Conservation (phyloP, 371 early-diverging fungal genomes). For the Vairimorpha necatrix region DNA sequence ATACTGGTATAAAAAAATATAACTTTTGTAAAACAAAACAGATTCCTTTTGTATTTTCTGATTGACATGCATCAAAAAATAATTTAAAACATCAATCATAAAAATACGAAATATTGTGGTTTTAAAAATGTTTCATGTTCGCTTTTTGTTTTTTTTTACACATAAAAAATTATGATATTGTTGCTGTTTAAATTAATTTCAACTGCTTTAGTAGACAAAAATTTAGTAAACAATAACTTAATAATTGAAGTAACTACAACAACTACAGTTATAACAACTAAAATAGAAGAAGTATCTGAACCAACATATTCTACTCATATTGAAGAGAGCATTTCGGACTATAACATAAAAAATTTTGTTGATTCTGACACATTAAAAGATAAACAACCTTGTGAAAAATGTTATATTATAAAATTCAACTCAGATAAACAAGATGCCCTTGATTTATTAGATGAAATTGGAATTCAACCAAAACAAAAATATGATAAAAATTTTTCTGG, state of each 20-base stretch:
- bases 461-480: background rate
- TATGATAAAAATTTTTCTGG: background rate
- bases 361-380: background rate
- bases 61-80: no score
- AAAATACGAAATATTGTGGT: no score
- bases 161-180: no score
- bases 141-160: no score
- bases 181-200: no score
- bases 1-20: no score
- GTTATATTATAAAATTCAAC: background rate
- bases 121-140: no score
- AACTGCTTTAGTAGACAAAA: background rate
- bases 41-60: no score
- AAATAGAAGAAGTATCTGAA: slow-evolving; percentile 1
- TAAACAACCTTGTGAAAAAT: background rate
- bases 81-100: no score
- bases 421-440: background rate
- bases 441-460: background rate
- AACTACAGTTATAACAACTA: background rate
- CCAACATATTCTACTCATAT: background rate
- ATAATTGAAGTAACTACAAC: slow-evolving; percentile 1
- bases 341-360: background rate
- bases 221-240: background rate
- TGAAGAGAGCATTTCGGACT: background rate
- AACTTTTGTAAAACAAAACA: no score